Conservation (phyloP, 345 rosid genomes). For the Murraya paniculata region DNA sequence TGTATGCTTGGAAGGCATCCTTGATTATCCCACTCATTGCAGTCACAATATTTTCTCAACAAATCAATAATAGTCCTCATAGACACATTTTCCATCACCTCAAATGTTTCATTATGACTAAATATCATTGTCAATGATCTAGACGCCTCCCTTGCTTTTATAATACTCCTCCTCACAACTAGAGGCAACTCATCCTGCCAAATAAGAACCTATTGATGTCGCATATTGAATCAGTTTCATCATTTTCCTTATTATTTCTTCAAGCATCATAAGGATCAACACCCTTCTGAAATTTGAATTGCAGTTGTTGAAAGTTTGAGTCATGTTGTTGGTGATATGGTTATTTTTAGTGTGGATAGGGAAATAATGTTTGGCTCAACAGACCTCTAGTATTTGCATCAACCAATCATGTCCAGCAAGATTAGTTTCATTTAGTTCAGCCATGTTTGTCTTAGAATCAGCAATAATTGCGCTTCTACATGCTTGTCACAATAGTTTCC, state of each 20-base stretch:
- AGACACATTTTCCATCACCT: neutral
- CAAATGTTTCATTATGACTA: neutral
- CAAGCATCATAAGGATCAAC: neutral
- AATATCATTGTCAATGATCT: neutral
- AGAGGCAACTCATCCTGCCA: neutral
- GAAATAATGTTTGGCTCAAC: too few relatives aligned
- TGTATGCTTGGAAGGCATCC: neutral
- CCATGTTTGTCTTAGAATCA: too few relatives aligned
- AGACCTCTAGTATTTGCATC: too few relatives aligned
- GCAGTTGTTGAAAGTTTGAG: neutral
- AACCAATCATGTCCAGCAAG: too few relatives aligned
- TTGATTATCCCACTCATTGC: too few relatives aligned
- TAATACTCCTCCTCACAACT: neutral
- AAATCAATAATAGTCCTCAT: neutral
- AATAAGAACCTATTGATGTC: neutral
- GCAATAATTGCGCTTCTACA: too few relatives aligned
- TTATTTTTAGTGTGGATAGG: too few relatives aligned
- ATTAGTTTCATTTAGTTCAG: too few relatives aligned
- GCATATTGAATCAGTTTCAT: neutral
- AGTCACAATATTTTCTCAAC: too few relatives aligned
- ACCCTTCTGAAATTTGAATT: rapidly evolving
- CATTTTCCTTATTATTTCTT: neutral
- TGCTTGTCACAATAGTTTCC: too few relatives aligned
- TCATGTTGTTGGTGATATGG: neutral
- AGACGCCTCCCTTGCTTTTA: neutral